Conservation (phyloP, 768 basidiomycete genomes). For the Sistotremastrum suecicum region DNA sequence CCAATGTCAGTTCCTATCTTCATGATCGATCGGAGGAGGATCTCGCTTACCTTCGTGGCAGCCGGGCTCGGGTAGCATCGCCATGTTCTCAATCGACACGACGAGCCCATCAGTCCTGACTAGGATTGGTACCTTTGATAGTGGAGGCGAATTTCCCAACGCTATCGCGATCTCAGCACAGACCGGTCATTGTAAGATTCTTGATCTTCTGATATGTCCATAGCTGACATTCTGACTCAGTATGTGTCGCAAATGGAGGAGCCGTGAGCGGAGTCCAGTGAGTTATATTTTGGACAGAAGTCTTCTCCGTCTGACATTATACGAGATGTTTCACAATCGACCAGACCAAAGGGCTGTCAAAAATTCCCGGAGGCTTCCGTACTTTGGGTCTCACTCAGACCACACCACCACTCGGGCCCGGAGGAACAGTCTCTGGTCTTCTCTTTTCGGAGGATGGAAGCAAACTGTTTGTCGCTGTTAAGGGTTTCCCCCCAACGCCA, state of each 20-base stretch:
- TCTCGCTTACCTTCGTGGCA: slow-evolving; percentile 7
- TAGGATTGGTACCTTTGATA: slow-evolving; percentile 29
- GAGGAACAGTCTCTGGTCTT: slow-evolving; percentile 7
- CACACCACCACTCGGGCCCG: slow-evolving; percentile 10
- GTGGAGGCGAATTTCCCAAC: slow-evolving; percentile 37
- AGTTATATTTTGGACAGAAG: slow-evolving; percentile 4
- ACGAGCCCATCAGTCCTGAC: slow-evolving; percentile 25
- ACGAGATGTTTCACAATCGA: slow-evolving; percentile 8
- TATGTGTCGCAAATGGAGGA: slow-evolving; percentile 25
- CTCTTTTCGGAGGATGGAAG: slow-evolving; percentile 9
- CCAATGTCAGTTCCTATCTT: slow-evolving; percentile 16
- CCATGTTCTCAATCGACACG: slow-evolving; percentile 26
- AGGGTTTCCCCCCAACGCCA: slow-evolving; percentile 7
- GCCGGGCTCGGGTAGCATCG: slow-evolving; percentile 32
- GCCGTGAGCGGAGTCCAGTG: slow-evolving; percentile 21
- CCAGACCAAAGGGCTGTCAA: slow-evolving; percentile 6
- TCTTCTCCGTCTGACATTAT: neutral
- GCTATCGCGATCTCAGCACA: slow-evolving; percentile 18
- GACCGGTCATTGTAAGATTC: no score
- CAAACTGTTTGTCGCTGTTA: slow-evolving; percentile 10
- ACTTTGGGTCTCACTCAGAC: slow-evolving; percentile 9
- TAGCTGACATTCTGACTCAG: neutral
- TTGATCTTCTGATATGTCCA: no score
- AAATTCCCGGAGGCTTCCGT: slow-evolving; percentile 6
- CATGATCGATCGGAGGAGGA: no score